phyloP scores from a whole-genome alignment of 2,329 filamentous ascomycete genomes.

The Myriosclerotinia duriaeana region DNA sequence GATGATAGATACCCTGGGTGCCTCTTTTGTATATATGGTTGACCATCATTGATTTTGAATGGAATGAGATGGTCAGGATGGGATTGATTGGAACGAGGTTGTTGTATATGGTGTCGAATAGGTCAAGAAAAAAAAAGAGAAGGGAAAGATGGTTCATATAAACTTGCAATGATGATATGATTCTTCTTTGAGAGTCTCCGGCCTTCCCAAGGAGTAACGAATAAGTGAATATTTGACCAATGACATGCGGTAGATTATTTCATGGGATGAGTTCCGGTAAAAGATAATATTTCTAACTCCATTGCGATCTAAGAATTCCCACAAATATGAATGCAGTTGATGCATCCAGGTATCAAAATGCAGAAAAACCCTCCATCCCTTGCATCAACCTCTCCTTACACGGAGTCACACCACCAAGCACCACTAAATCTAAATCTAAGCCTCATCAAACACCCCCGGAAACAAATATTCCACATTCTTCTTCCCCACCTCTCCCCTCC shows the following conservation, averaged over 20 bases:
- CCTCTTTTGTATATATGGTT: constrained; percentile 14
- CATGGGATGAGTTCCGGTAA: neutral
- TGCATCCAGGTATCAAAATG: constrained; percentile 18
- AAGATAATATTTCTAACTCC: neutral
- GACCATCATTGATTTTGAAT: neutral
- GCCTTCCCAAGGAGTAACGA: too few species aligned
- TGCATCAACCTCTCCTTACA: neutral
- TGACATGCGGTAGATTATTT: neutral
- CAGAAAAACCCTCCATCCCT: constrained; percentile 2
- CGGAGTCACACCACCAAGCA: neutral
- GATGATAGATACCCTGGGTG: constrained; percentile 17
- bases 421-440: neutral
- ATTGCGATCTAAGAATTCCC: neutral
- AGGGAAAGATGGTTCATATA: neutral
- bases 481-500: constrained; percentile 70
- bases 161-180: neutral
- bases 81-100: neutral
- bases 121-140: neutral
- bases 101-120: neutral
- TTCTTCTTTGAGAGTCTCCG: neutral
- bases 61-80: neutral
- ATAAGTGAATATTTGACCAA: neutral
- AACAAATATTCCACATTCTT: constrained; percentile 85
- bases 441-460: constrained; percentile 53
- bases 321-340: constrained; percentile 10